Percentiles rank a stretch among this genome's conserved stretches.
phyloP scores from a whole-genome alignment of 1,139 yeast genomes.

The Pichia sp. region DNA sequence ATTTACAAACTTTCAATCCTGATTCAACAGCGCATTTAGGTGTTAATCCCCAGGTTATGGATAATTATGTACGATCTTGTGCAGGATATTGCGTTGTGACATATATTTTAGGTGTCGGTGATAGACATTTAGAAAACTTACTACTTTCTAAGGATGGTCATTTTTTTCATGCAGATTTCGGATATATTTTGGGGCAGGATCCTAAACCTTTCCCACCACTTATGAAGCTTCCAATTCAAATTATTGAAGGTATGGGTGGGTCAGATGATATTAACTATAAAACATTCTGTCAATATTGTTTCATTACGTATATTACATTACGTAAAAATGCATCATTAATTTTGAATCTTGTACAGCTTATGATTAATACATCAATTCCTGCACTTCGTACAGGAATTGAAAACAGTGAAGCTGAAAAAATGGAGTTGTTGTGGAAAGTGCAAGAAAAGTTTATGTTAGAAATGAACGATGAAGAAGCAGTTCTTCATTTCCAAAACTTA shows the following conservation, averaged over 20 bases:
- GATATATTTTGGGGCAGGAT: slow-evolving; percentile 91
- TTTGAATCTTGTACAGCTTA: slow-evolving; percentile 81
- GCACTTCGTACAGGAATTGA: slow-evolving; percentile 19
- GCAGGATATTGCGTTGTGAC: slow-evolving; percentile 98
- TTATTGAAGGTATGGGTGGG: slow-evolving; percentile 98
- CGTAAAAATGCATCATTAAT: slow-evolving; percentile 87
- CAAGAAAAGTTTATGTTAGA: slow-evolving; percentile 92
- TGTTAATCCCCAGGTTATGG: slow-evolving; percentile 75
- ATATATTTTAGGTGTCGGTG: slow-evolving; percentile 92
- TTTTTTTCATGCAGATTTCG: slow-evolving; percentile 96
- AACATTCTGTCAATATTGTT: slow-evolving; percentile 86
- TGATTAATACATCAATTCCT: slow-evolving; percentile 93
- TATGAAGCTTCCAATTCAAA: slow-evolving; percentile 95
- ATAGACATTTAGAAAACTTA: slow-evolving; percentile 88
- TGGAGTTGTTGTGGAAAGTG: slow-evolving; percentile 54
- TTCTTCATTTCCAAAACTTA: slow-evolving; percentile 84
- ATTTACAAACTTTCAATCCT: slow-evolving; percentile 60
- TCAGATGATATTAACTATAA: slow-evolving; percentile 76
- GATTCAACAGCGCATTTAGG: slow-evolving; percentile 59
- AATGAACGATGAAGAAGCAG: slow-evolving; percentile 93
- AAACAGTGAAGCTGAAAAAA: slow-evolving; percentile 30
- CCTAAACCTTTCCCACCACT: slow-evolving; percentile 98
- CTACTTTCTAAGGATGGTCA: slow-evolving; percentile 49
- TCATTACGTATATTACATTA: slow-evolving; percentile 86
- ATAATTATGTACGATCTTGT: slow-evolving; percentile 88